Evolutionary conservation across 1,139 yeast genomes (phyloP), one percentile per base, ranked within the genome.

Genomic region (Pichia terricola): DNA sequence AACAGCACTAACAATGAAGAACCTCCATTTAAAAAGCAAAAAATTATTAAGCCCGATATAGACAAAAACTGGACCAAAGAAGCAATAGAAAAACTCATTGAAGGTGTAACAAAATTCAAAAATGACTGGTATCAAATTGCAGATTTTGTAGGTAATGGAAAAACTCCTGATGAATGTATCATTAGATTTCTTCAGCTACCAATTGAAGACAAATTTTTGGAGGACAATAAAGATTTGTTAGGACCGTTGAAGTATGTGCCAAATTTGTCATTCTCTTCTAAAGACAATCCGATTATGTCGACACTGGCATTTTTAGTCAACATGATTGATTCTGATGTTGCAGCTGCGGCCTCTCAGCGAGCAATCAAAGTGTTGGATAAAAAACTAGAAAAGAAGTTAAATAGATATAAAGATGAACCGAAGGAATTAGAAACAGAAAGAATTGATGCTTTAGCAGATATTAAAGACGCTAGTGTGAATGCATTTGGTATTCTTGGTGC

Each of bases 281-380:
- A 81, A 28, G 97, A 91, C 55, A 91, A 91, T 61, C 98, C 99
- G 1, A 89, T 91, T 4, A 74, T 91, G 68, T 82, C 94, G 34
- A 91, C 94, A 34, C 75, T 91, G 50, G 81, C 95, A 4, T 91
- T 89, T 62, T 69, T 94, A 65, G 81, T 94, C 0, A 81, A 88
- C 39, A 65, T 89, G 46, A 95, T 89, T 26, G 96, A 89, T 58
- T 81, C 91, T n/a, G 81, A 79, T 39, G 79, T 81, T 35, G 95
- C 91, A 2, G 83, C 79, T 45, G 87, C 88, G 9, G 94, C 96
- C 10, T 86, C 94, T 25, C 66, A 60, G 40, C 66, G 79, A 41
- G 87, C 91, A 0, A 70, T 77, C 16, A 69, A 74, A 49, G 73
- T 73, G 3, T 69, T 81, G 55, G 81, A 78, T 53, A 76, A 72